These are phyloP conservation scores for Mycena sanguinolenta DNA, from an alignment of 768 basidiomycete species.

Conservation along the genomic window DNA sequence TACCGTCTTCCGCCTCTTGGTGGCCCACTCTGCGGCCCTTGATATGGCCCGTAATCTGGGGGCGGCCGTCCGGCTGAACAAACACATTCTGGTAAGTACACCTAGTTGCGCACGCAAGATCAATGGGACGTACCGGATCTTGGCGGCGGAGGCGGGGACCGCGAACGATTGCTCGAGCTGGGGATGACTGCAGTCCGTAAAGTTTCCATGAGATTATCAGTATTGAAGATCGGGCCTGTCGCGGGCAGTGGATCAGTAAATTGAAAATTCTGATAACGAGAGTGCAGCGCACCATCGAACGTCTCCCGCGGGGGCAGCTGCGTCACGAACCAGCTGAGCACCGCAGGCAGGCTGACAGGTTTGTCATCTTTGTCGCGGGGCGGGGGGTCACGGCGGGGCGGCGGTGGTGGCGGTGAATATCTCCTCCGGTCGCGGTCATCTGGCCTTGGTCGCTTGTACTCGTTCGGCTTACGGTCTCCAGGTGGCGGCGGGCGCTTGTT, in stretches of 20 bases:
- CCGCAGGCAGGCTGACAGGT: slow-evolving; percentile 58
- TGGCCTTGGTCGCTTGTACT: background rate
- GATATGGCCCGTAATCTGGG: slow-evolving; percentile 89
- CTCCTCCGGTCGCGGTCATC: slow-evolving; percentile 52
- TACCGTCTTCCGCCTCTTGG: slow-evolving; percentile 50
- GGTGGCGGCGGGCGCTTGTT: background rate
- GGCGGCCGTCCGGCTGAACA: slow-evolving; percentile 76
- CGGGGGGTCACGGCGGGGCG: slow-evolving; percentile 41
- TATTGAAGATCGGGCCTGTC: slow-evolving; percentile 90
- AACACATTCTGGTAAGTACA: slow-evolving; percentile 24
- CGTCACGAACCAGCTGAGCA: slow-evolving; percentile 89
- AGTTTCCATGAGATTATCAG: slow-evolving; percentile 90
- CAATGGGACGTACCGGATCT: slow-evolving; percentile 57
- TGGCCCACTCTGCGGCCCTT: slow-evolving; percentile 70
- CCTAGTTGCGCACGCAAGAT: slow-evolving; percentile 14
- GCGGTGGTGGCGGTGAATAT: slow-evolving; percentile 59
- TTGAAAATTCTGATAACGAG: background rate
- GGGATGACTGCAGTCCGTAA: slow-evolving; percentile 88
- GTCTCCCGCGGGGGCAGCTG: slow-evolving; percentile 76
- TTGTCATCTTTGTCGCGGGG: slow-evolving; percentile 60
- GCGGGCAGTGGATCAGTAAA: slow-evolving; percentile 16
- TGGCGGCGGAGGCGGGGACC: slow-evolving; percentile 72
- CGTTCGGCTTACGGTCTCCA: background rate
- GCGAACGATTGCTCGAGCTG: slow-evolving; percentile 61
- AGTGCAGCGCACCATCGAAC: slow-evolving; percentile 82